Evolutionary conservation across 2,329 filamentous ascomycete species (phyloP).

Genomic region (Sporothrix variecibatus): DNA sequence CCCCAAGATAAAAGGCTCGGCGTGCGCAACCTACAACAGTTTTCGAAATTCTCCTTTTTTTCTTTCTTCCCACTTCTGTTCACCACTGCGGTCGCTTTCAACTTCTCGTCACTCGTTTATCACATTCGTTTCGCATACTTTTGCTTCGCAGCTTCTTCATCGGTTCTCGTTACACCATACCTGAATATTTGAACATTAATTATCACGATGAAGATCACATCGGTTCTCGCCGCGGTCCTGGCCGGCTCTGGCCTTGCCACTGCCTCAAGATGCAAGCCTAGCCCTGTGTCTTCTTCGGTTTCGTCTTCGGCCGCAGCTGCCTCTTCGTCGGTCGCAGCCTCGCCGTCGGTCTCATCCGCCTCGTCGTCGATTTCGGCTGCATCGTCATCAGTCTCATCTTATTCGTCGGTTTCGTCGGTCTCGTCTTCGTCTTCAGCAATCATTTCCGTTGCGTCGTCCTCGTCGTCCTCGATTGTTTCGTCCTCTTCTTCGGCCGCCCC

Average conservation of each 20-base stretch:
- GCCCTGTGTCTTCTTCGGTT: not conserved
- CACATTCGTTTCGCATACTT: not conserved
- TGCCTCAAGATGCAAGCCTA: not conserved
- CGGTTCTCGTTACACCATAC: not conserved
- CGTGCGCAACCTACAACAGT: no score
- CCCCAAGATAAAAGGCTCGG: no score
- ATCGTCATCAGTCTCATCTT: not conserved
- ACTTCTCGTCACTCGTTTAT: not conserved
- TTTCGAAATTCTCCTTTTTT: not conserved
- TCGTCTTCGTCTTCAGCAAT: not conserved
- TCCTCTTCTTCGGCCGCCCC: not conserved
- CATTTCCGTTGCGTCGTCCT: not conserved
- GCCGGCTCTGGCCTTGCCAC: not conserved
- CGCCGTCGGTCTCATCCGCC: not conserved
- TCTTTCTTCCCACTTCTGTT: not conserved
- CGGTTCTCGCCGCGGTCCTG: not conserved
- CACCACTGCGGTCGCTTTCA: not conserved
- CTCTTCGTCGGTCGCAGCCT: not conserved
- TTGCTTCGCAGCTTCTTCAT: not conserved
- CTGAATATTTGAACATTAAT: no score
- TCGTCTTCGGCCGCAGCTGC: not conserved
- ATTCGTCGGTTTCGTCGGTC: not conserved
- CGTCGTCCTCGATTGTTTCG: not conserved
- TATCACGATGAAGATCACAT: not conserved
- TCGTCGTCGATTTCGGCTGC: not conserved